A percentile compares a stretch with the other conserved stretches of the same genome.
phyloP scores from a whole-genome alignment of 208 protist genomes.

The Wallacemonas sp. region DNA sequence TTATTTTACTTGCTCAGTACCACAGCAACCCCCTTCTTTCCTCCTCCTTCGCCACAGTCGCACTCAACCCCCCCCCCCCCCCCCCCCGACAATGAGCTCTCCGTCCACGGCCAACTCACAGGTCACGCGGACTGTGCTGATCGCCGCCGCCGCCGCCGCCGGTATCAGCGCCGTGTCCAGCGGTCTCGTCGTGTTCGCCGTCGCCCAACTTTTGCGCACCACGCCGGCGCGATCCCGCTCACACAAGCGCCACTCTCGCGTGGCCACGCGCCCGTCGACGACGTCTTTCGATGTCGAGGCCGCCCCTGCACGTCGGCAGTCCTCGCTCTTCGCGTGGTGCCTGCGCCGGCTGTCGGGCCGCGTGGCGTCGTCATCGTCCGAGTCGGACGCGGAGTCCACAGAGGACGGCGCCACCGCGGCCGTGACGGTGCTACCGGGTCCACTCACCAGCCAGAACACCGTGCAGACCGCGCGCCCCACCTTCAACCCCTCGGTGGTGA shows the following conservation, averaged over 20 bases:
- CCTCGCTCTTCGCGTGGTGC: constrained; percentile 11
- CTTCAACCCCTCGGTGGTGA: no score
- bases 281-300: neutral
- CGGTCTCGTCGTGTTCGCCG: neutral
- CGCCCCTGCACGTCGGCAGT: neutral
- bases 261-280: neutral
- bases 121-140: constrained; percentile 4
- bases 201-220: constrained; percentile 10
- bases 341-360: constrained; percentile 1
- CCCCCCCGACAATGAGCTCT: neutral
- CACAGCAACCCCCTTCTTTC: no score
- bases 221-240: neutral
- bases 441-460: no score
- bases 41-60: no score
- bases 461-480: no score
- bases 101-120: neutral
- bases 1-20: no score
- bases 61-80: neutral
- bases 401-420: no score
- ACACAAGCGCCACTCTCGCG: neutral
- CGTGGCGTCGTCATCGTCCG: neutral
- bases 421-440: no score
- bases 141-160: constrained; percentile 11
- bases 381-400: no score
- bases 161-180: neutral